Evolutionary conservation across 2,329 filamentous ascomycete species (phyloP).

Genomic region (Venturia pyrina): DNA sequence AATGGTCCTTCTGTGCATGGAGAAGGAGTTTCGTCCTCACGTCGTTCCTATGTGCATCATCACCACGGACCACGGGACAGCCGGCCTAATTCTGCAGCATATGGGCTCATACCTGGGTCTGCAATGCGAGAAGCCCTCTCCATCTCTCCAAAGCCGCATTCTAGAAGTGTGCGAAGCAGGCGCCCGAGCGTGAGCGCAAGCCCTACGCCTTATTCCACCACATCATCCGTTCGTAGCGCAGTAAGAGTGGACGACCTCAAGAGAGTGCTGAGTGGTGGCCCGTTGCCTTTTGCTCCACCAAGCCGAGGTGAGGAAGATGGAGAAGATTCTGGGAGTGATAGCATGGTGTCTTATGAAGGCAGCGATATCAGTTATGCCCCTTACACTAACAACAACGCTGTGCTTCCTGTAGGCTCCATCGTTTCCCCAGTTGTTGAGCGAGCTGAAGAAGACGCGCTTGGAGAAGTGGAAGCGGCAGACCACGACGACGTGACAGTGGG

Average conservation of each 20-base stretch:
- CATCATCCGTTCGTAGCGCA: slow-evolving; percentile 27
- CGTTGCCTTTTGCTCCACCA: slow-evolving; percentile 2
- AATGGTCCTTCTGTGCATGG: slow-evolving; percentile 5
- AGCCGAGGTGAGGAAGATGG: slow-evolving; percentile 8
- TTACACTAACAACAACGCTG: neutral
- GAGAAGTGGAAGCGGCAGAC: neutral
- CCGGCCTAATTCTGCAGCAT: slow-evolving; percentile 1
- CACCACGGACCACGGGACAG: neutral
- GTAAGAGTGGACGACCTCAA: slow-evolving; percentile 38
- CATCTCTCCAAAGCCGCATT: neutral
- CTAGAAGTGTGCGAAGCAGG: slow-evolving; percentile 6
- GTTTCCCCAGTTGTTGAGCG: neutral
- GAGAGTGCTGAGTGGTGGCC: slow-evolving; percentile 26
- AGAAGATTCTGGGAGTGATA: slow-evolving; percentile 11
- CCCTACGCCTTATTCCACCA: slow-evolving; percentile 19
- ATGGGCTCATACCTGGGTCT: slow-evolving; percentile 6
- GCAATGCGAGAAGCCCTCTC: slow-evolving; percentile 5
- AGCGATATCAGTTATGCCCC: slow-evolving; percentile 5
- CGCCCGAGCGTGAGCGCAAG: slow-evolving; percentile 4
- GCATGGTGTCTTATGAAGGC: slow-evolving; percentile 12
- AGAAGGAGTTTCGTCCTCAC: neutral
- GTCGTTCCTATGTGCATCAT: neutral
- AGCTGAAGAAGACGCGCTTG: slow-evolving; percentile 2
- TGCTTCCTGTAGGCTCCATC: neutral
- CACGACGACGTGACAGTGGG: slow-evolving; percentile 8